Conservation (phyloP, 1,284 basidiomycete genomes). For the Somion occarium region DNA sequence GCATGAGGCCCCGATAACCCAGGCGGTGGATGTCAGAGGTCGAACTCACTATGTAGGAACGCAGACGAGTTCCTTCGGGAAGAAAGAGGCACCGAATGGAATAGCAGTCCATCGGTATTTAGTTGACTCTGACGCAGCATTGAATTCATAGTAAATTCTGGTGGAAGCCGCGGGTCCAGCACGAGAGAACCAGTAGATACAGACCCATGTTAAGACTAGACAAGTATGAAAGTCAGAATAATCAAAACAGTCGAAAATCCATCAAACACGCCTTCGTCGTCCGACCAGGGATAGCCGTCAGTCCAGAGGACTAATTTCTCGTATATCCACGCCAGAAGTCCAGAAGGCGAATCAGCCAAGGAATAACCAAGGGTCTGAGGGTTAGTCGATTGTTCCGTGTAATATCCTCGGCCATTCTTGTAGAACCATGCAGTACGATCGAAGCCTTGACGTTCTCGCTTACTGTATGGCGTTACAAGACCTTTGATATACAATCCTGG, state of each 20-base stretch:
- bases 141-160: slow-evolving; percentile 35
- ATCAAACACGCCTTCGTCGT: slow-evolving; percentile 39
- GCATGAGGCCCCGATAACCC: not conserved
- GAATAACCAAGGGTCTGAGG: slow-evolving; percentile 38
- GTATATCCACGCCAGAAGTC: slow-evolving; percentile 56
- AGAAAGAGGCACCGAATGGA: slow-evolving; percentile 3
- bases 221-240: not conserved
- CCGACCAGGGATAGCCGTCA: slow-evolving; percentile 45
- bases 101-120: not conserved
- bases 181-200: slow-evolving; percentile 35
- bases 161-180: slow-evolving; percentile 33
- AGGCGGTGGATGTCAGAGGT: too few species aligned
- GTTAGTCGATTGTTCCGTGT: not conserved
- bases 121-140: not conserved
- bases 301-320: slow-evolving; percentile 52
- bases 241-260: too few species aligned
- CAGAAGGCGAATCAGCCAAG: slow-evolving; percentile 51
- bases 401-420: slow-evolving; percentile 21
- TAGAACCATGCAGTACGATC: slow-evolving; percentile 16
- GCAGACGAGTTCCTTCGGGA: slow-evolving; percentile 2
- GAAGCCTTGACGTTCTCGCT: slow-evolving; percentile 19
- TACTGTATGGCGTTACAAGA: slow-evolving; percentile 22
- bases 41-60: slow-evolving; percentile 1
- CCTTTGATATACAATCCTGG: slow-evolving; percentile 25
- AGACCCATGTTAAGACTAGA: slow-evolving; percentile 36